Conservation (phyloP, 768 basidiomycete species). For the Gymnopilus dilepis region DNA sequence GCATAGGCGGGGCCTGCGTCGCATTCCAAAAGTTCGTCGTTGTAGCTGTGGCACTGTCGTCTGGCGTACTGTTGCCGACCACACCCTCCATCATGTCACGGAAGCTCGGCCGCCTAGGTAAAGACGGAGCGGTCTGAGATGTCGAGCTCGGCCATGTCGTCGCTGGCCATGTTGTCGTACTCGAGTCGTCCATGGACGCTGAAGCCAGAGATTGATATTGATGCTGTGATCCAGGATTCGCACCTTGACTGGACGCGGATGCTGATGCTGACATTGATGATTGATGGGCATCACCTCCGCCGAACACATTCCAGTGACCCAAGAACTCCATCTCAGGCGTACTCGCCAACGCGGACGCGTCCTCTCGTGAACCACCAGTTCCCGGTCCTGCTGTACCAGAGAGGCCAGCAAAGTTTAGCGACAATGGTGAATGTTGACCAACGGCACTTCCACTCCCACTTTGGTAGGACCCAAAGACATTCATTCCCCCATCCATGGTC, state of each 20-base stretch:
- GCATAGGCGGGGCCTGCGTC: slow-evolving; percentile 21
- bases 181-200: neutral
- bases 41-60: neutral
- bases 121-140: neutral
- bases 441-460: too few species aligned
- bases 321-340: neutral
- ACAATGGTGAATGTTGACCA: neutral
- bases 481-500: neutral
- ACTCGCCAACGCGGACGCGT: neutral
- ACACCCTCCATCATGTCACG: neutral
- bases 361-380: neutral
- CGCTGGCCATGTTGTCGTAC: neutral
- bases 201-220: too few species aligned
- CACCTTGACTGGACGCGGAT: neutral
- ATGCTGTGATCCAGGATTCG: neutral
- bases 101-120: neutral
- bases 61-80: neutral
- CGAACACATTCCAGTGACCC: neutral
- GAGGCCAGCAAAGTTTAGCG: neutral
- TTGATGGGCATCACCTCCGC: neutral
- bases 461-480: neutral
- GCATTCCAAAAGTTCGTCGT: neutral
- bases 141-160: neutral
- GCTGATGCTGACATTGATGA: neutral
- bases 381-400: too few species aligned